These are phyloP conservation scores for Entomortierella parvispora DNA, from an alignment of 192 early-diverging fungal genomes.

Conservation along the genomic window DNA sequence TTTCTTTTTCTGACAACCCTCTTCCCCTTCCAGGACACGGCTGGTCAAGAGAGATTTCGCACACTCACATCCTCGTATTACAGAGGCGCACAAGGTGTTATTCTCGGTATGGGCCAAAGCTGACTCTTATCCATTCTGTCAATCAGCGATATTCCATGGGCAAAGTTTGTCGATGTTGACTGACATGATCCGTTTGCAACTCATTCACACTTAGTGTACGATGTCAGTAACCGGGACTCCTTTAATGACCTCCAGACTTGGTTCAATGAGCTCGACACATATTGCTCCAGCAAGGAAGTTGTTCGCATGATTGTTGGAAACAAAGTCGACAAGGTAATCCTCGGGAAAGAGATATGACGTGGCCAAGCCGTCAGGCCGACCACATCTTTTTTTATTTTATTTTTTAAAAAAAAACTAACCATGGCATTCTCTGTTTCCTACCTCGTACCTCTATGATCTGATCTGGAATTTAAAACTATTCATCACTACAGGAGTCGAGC, in stretches of 20 bases:
- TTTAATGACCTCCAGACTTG: conserved; percentile 95
- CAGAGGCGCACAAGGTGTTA: conserved; percentile 97
- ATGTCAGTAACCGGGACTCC: conserved; percentile 92
- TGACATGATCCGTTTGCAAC: not conserved
- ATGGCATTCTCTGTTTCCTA: no score
- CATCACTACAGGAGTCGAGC: conserved; percentile 60
- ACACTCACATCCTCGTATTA: conserved; percentile 98
- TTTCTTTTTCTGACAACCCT: not conserved
- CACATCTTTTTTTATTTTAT: conserved; percentile 1
- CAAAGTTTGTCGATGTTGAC: no score
- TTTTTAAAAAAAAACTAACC: no score
- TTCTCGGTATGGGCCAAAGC: conserved; percentile 89
- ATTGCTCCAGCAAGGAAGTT: conserved; percentile 85
- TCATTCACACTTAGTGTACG: no score
- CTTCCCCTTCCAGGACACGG: conserved; percentile 85
- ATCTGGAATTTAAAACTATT: no score
- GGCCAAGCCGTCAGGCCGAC: conserved; percentile 18
- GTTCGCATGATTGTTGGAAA: conserved; percentile 99
- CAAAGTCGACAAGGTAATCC: conserved; percentile 92
- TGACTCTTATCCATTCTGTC: no score
- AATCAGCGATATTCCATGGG: no score
- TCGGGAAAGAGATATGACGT: conserved; percentile 13
- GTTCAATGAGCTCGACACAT: conserved; percentile 95
- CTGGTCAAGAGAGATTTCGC: conserved; percentile 98
- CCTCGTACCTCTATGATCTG: no score